Conservation (phyloP, 495 filamentous ascomycete species). For the Physcia stellaris region DNA sequence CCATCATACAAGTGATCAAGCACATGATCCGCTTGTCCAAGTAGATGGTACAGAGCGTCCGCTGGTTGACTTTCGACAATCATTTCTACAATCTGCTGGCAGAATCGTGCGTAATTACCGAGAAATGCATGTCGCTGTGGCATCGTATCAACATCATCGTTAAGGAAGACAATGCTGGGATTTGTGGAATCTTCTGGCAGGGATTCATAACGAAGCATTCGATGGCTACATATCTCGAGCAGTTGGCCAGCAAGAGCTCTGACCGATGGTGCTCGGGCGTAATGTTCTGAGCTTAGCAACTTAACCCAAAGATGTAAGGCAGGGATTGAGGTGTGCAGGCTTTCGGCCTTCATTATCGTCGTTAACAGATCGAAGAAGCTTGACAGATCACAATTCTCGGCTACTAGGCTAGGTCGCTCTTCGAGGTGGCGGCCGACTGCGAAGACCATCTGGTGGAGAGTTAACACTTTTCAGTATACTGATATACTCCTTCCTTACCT, state of each 20-base stretch:
- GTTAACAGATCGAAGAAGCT: constrained; percentile 70
- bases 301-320: constrained; percentile 81
- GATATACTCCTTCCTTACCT: constrained; percentile 40
- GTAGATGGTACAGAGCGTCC: constrained; percentile 78
- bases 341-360: constrained; percentile 65
- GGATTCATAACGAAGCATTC: constrained; percentile 71
- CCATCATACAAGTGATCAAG: constrained; percentile 63
- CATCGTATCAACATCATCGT: constrained; percentile 87
- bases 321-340: constrained; percentile 84
- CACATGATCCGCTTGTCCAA: constrained; percentile 58
- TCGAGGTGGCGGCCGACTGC: constrained; percentile 74
- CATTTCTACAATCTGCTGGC: constrained; percentile 66
- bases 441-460: constrained; percentile 51
- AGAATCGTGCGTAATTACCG: constrained; percentile 92
- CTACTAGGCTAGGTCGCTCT: constrained; percentile 50
- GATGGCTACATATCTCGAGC: constrained; percentile 62
- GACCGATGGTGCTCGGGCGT: constrained; percentile 53
- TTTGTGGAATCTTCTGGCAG: constrained; percentile 70
- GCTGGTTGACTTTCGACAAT: constrained; percentile 66
- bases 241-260: constrained; percentile 57
- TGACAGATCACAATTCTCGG: constrained; percentile 50
- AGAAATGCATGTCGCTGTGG: constrained; percentile 93
- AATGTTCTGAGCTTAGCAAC: constrained; percentile 50
- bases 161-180: constrained; percentile 63
- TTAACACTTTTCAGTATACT: constrained; percentile 4